A percentile compares a stretch with the other conserved stretches of the same genome.
Evolutionary conservation across 257 asterid genomes (phyloP).

Genomic region (Oldenlandia corymbosa): DNA sequence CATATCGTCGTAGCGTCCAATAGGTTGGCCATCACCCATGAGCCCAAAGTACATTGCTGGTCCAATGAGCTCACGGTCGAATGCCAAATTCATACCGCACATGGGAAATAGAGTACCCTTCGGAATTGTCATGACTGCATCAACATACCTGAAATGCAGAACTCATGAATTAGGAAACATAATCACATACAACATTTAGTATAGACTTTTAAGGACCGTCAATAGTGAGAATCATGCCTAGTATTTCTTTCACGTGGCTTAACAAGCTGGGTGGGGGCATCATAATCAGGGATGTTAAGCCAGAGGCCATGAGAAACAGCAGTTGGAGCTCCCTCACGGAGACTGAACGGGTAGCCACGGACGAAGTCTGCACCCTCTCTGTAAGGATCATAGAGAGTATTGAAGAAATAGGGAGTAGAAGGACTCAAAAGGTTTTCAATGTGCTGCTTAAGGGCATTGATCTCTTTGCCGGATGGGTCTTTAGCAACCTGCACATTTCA

Average conservation of each 20-base stretch:
- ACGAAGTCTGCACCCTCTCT: conserved; percentile 75
- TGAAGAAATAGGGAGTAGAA: conserved; percentile 70
- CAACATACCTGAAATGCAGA: conserved; percentile 48
- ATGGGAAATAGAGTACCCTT: conserved; percentile 71
- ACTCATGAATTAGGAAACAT: neutral
- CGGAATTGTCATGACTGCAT: conserved; percentile 75
- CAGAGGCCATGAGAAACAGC: conserved; percentile 79
- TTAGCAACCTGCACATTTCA: conserved; percentile 54
- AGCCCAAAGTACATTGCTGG: conserved; percentile 95
- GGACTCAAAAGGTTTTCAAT: conserved; percentile 58
- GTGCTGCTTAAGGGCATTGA: conserved; percentile 84
- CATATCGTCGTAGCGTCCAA: conserved; percentile 84
- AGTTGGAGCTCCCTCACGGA: conserved; percentile 65
- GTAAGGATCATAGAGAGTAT: conserved; percentile 77
- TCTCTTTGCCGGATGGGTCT: conserved; percentile 64
- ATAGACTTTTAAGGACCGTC: neutral
- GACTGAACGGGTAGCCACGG: conserved; percentile 85
- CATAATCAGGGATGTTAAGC: conserved; percentile 83
- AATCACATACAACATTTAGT: neutral
- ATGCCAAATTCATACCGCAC: conserved; percentile 80
- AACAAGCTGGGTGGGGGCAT: conserved; percentile 82
- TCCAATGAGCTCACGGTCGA: conserved; percentile 72
- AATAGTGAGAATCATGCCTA: conserved; percentile 24
- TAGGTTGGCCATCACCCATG: conserved; percentile 91
- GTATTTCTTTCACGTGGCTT: conserved; percentile 83